phyloP scores from a whole-genome alignment of 73 alveolate genomes.

The Tetrahymena elliotti region DNA sequence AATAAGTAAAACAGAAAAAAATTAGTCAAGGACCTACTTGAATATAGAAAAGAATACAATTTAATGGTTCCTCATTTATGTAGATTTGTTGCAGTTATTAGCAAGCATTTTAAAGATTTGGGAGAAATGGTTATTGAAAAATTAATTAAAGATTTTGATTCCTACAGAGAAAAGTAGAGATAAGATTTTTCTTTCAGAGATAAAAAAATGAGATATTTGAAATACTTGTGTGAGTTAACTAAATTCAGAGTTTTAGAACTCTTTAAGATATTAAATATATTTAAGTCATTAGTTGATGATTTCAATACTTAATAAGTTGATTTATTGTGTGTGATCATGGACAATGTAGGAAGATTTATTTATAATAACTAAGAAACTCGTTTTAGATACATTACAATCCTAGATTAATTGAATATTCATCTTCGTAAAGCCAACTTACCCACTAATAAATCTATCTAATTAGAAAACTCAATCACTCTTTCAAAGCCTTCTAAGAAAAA shows the following conservation, averaged over 20 bases:
- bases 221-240: constrained; percentile 31
- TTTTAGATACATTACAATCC: not conserved
- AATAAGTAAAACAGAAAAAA: constrained; percentile 23
- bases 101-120: constrained; percentile 29
- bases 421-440: constrained; percentile 10
- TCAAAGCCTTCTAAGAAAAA: constrained; percentile 1
- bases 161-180: not conserved
- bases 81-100: constrained; percentile 25
- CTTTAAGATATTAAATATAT: constrained; percentile 15
- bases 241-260: constrained; percentile 21
- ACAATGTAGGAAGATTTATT: constrained; percentile 29
- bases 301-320: constrained; percentile 23
- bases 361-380: constrained; percentile 26
- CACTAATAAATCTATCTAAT: not conserved
- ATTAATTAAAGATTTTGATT: constrained; percentile 9
- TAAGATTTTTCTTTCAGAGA: constrained; percentile 3
- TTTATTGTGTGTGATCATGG: constrained; percentile 6
- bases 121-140: constrained; percentile 25
- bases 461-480: constrained; percentile 6
- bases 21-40: constrained; percentile 9
- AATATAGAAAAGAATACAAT: constrained; percentile 15
- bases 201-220: constrained; percentile 19
- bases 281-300: constrained; percentile 15
- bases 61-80: constrained; percentile 23
- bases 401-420: constrained; percentile 5